These are phyloP conservation scores for Globisporangium lucens DNA, from an alignment of 352 stramenopile genomes.

Conservation along the genomic window DNA sequence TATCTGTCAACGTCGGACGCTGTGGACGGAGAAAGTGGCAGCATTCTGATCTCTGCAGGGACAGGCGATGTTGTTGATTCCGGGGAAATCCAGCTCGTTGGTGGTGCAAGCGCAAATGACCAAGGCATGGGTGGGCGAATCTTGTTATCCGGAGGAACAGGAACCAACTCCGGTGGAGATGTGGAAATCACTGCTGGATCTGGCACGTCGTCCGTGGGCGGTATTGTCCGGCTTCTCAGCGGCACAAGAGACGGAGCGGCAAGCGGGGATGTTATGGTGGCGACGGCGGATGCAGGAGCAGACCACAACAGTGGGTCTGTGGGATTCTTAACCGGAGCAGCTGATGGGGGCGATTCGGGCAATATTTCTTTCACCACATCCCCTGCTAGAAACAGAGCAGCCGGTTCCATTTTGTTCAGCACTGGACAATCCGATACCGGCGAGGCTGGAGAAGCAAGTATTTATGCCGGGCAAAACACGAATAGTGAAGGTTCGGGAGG, in stretches of 20 bases:
- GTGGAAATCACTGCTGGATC: conserved; percentile 31
- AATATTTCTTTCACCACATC: conserved; percentile 29
- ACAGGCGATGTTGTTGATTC: conserved; percentile 20
- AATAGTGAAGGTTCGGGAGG: conserved; percentile 19
- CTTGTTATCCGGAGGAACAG: conserved; percentile 27
- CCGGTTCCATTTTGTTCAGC: conserved; percentile 19
- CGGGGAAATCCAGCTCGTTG: conserved; percentile 25
- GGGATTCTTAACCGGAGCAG: conserved; percentile 28
- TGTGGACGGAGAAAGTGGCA: conserved; percentile 19
- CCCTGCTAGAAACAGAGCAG: conserved; percentile 14
- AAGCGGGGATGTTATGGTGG: conserved; percentile 30
- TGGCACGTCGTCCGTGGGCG: conserved; percentile 18
- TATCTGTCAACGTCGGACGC: conserved; percentile 13
- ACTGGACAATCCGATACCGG: conserved; percentile 22
- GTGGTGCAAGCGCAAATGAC: conserved; percentile 25
- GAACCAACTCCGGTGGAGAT: conserved; percentile 22
- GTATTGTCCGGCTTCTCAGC: conserved; percentile 29
- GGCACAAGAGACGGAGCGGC: conserved; percentile 22
- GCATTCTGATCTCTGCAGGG: conserved; percentile 25
- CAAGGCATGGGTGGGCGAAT: conserved; percentile 29
- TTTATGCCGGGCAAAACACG: conserved; percentile 21
- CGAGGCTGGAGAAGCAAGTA: conserved; percentile 17
- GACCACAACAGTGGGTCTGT: conserved; percentile 25
- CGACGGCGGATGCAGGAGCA: conserved; percentile 23
- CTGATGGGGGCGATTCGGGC: conserved; percentile 30